Conservation (phyloP, 768 basidiomycete genomes). For the Boletus barrowsii region DNA sequence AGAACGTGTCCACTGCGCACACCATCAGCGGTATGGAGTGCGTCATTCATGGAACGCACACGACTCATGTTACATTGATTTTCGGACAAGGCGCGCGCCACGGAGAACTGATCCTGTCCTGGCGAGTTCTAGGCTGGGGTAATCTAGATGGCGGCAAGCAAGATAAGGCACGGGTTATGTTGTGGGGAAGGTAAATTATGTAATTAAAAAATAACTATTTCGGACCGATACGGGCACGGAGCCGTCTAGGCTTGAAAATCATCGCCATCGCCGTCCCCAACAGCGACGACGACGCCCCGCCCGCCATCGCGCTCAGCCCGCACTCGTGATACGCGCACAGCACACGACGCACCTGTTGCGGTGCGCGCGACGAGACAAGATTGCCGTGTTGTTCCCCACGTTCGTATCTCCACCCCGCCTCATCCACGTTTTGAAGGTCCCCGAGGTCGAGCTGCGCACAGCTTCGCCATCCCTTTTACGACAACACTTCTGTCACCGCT, state of each 20-base stretch:
- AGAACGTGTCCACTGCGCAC: not conserved
- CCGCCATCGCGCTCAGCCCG: not conserved
- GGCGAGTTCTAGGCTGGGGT: constrained; percentile 23
- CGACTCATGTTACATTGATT: not conserved
- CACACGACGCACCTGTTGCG: not conserved
- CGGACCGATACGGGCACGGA: constrained; percentile 27
- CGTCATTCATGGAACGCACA: not conserved
- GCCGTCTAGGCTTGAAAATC: constrained; percentile 14
- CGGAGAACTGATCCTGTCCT: not conserved
- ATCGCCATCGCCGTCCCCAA: constrained; percentile 7
- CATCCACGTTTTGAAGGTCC: constrained; percentile 26
- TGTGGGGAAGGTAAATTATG: constrained; percentile 22
- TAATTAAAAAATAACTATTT: constrained; percentile 5
- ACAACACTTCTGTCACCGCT: constrained; percentile 22
- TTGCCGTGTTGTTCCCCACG: constrained; percentile 21
- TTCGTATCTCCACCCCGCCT: constrained; percentile 21
- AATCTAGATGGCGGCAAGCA: constrained; percentile 17
- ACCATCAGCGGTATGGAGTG: not conserved
- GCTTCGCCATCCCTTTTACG: constrained; percentile 25
- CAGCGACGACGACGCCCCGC: not conserved
- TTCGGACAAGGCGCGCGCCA: constrained; percentile 5
- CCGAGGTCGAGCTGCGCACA: constrained; percentile 22
- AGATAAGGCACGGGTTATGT: constrained; percentile 21
- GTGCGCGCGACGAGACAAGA: not conserved
- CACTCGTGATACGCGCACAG: too few relatives aligned